These are phyloP conservation scores for Leccinum pellstonianum DNA, from an alignment of 768 basidiomycete species.

Conservation along the genomic window DNA sequence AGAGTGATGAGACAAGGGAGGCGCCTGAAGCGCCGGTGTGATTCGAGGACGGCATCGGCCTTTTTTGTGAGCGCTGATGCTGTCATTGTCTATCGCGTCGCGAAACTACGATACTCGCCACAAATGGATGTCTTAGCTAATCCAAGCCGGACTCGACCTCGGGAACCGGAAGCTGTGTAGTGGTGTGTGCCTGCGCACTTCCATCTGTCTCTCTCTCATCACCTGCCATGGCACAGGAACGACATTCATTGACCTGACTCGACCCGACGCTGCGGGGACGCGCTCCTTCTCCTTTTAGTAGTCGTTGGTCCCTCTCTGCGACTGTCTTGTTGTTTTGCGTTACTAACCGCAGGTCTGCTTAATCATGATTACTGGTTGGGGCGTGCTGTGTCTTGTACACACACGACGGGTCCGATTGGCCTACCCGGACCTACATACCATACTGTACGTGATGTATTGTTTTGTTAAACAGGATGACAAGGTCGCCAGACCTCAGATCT, in stretches of 20 bases:
- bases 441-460: not conserved
- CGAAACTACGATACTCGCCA: constrained; percentile 13
- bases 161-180: not conserved
- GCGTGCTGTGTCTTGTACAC: not conserved
- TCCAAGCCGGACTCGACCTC: constrained; percentile 4
- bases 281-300: not conserved
- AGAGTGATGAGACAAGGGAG: constrained; percentile 18
- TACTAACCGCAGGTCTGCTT: not conserved
- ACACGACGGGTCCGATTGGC: not conserved
- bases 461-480: not conserved
- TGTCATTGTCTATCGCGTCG: constrained; percentile 1
- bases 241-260: not conserved
- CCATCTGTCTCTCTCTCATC: not conserved
- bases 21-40: constrained; percentile 15
- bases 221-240: not conserved
- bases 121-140: constrained; percentile 22
- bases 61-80: constrained; percentile 32
- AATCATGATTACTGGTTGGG: not conserved
- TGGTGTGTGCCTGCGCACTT: not conserved
- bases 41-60: constrained; percentile 25
- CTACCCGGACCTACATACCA: not conserved
- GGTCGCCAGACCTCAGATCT: not conserved
- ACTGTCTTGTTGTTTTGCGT: not conserved
- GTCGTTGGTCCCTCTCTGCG: not conserved
- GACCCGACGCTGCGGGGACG: not conserved